Evolutionary conservation across 495 filamentous ascomycete species (phyloP), one percentile per base, ranked within the genome.

Genomic region (Neurospora tetrasperma): DNA sequence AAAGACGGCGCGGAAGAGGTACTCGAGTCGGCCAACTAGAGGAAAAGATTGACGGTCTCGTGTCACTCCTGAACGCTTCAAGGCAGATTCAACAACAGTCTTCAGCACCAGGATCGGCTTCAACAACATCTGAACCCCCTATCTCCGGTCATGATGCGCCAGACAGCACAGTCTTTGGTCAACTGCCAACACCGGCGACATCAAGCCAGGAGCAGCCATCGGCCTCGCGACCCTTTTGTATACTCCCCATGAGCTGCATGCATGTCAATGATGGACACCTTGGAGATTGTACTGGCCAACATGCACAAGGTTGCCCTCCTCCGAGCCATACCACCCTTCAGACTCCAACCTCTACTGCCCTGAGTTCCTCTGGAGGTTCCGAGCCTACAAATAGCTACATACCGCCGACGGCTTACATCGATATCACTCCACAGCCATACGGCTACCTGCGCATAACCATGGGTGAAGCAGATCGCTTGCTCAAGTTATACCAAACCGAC

Each of bases 31-130:
- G 76, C 44, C 73, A 79, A 31, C 74, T 80, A 4, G 79, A 80
- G 59, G 70, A 78, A 40, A 80, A 79, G 75, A 73, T 80, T n/a
- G 79, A 80, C 59, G 76, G 79, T 38, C 74, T 80, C 44, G 74
- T 80, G 66, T 77, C 76, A 2, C 73, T 80, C 5, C 71, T 80
- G 41, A 74, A 75, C 14, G 75, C 79, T 40, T 72, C 71, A 39
- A 73, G 75, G 20, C 73, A 77, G 14, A 31, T 75, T 2, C 74
- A 75, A 43, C 76, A 77, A 69, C 54, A 59, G 41, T 31, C 69
- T 27, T 43, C 72, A 12, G 46, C 59, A 14, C 59, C 69, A n/a
- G 39, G 18, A 35, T 48, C 70, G 12, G 11, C 9, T 42, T 31
- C 62, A 4, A 35, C 59, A 35, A 48, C 73, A 75, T 71, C 20